Evolutionary conservation across 768 basidiomycete genomes (phyloP).

Genomic region (Podaxis mareebaensis): DNA sequence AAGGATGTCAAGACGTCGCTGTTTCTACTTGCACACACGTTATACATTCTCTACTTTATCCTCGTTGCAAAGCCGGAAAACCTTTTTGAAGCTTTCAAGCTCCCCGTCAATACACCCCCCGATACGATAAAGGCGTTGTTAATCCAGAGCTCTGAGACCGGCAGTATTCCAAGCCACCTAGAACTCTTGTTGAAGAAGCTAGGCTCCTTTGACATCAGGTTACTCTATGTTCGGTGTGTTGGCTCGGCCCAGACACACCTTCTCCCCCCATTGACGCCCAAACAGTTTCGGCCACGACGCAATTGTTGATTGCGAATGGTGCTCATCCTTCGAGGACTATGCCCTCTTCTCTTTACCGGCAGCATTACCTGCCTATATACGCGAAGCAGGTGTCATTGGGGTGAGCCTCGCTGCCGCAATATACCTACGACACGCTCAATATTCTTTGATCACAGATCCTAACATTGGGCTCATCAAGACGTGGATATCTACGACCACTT

Average conservation of each 20-base stretch:
- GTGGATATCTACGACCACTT: constrained; percentile 38
- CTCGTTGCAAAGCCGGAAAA: constrained; percentile 57
- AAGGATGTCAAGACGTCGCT: constrained; percentile 28
- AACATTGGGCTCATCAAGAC: constrained; percentile 27
- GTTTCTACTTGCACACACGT: constrained; percentile 49
- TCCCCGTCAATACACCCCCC: constrained; percentile 56
- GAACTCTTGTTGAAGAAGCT: constrained; percentile 57
- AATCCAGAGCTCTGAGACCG: constrained; percentile 37
- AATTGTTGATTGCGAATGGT: constrained; percentile 65
- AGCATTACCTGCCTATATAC: constrained; percentile 59
- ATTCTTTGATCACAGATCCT: constrained; percentile 16
- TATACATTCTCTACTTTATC: constrained; percentile 48
- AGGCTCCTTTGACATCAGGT: constrained; percentile 55
- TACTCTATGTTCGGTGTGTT: constrained; percentile 58
- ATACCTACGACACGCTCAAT: neutral
- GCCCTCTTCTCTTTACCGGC: constrained; percentile 56
- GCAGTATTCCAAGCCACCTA: constrained; percentile 45
- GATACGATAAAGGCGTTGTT: constrained; percentile 52
- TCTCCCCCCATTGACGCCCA: neutral
- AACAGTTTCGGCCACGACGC: constrained; percentile 69
- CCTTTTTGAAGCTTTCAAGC: constrained; percentile 54
- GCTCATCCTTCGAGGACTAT: constrained; percentile 61
- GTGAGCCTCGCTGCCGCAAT: constrained; percentile 26
- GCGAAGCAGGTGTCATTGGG: constrained; percentile 54
- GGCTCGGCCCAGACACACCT: neutral